Evolutionary conservation across 2,329 filamentous ascomycete genomes (phyloP), one percentile per base, ranked within the genome.

Genomic region (Metarhizium humberi): DNA sequence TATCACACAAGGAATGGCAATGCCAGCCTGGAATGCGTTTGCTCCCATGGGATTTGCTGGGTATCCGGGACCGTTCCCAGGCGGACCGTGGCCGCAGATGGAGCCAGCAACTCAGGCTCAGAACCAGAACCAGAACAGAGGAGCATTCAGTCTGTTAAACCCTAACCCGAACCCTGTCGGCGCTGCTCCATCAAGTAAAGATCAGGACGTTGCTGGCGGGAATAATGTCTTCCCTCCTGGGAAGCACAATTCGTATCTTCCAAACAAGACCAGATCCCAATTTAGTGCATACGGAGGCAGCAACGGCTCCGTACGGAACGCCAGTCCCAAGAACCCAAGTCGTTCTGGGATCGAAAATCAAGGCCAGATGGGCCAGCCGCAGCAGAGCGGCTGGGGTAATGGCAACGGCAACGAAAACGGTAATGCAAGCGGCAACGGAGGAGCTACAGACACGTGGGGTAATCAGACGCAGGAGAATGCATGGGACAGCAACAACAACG

Each of bases 151-250:
- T 46, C 48, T 50, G 50, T 29, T 38, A 47, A 48, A 34, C 10
- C 55, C 51, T 13, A 58, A 58, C 8, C 7, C 10, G 10, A 34
- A 34, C 32, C 36, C 34, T 13, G 59, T 58, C 11, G 43, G 30
- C 11, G 61, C 55, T 3, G 46, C 62, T 4, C 6, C 53, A 32
- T 58, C 58, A 1, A 63, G 54, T 49, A 63, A 64, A 54, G 55
- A 52, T 42, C 63, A 60, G 42, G 64, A 63, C 34, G 58, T 61
- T 29, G 57, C 55, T 10, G 64, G 64, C 8, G 53, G 53, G 10
- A 66, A 69, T 59, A 71, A 72, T 46, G 63, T 71, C 38, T 63
- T 60, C 1, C 67, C 68, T 2, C 52, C 52, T 13, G 56, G 53
- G n/a, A 52, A 58, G 25, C 38, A 58, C 1, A 69, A 69, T 49